Evolutionary conservation across 768 basidiomycete genomes (phyloP), one percentile per base, ranked within the genome.

Genomic region (Coprinopsis marcescibilis): DNA sequence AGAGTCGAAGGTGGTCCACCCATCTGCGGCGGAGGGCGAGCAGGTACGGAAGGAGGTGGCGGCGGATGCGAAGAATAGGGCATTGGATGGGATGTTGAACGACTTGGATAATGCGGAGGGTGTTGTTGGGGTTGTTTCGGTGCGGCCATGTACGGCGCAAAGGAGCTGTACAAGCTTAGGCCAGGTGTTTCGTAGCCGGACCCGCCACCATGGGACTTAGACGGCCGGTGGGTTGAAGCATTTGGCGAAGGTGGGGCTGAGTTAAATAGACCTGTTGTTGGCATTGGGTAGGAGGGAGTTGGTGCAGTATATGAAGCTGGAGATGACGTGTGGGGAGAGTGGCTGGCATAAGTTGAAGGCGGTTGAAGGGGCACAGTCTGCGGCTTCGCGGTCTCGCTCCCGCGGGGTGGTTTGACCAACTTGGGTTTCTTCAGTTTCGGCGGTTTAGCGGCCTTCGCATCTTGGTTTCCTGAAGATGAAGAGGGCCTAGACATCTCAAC

Each of bases 181-280:
- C 45, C 45, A 3, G 45, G 45, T 38, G 45, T 46, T 17, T 46
- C 45, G 21, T 23, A 27, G 20, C 37, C 36, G n/a, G n/a, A n/a
- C 17, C 36, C 36, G 2, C 6, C 33, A 15, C 19, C 6, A 46
- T 36, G 48, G 39, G 43, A 52, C 21, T 20, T 50, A 48, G 42
- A 49, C 36, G 20, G 47, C 13, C 20, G 24, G 37, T 6, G 13
- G 12, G 27, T 24, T 36, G 44, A 13, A 17, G 67, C 54, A 46
- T 71, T 72, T 0, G 69, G 64, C 1, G 70, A 72, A 3, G 71
- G 70, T 4, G 73, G 70, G 3, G 69, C 61, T 15, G 45, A 26
- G 39, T 45, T 37, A 42, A 43, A 24, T 35, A 35, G 11, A 30
- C 30, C 15, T 33, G 24, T 24, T 11, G 33, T 32, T 32, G 43